Evolutionary conservation across 1,284 basidiomycete species (phyloP), one percentile per base, ranked within the genome.

Genomic region (Tilletia caries): DNA sequence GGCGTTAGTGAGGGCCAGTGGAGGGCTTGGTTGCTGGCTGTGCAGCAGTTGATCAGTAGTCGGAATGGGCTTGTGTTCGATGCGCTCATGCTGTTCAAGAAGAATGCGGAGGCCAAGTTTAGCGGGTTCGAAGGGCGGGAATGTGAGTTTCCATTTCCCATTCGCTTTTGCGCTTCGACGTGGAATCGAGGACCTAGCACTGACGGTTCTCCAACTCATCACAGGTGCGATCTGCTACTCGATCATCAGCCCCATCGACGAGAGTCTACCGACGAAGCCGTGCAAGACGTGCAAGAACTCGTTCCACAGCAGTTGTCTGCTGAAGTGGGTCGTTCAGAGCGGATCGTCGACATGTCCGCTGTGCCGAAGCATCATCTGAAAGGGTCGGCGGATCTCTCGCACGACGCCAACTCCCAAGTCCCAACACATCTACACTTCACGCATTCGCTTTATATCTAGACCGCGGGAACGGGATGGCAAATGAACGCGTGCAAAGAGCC

Each of bases 271-370:
- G 0, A 90, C 89, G 74, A 96, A 95, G 81, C 91, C 92, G 0
- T 99, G 96, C 86, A 90, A 89, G 83, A 98, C 84, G 41, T 97
- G 95, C 86, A 93, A 92, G 84, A 97, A 98, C 84, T 87, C 90
- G 64, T 98, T 98, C 88, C 96, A 98, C 83, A 73, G 75, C 1
- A 76, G 74, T 13, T 81, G 81, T 60, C 60, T 81, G 62, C 79
- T 73, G 75, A 81, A 93, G 89, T 96, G 94, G 95, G 95, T 95
- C 85, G 91, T 91, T 80, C 89, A 91, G 37, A 85, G 83, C 72
- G 92, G 95, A 84, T 90, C 91, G 2, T 92, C 91, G 5, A 92
- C 90, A 67, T 98, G 95, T 83, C 95, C 95, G 6, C 84, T 98
- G 60, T 97, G 95, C 84, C 88, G 95, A 68, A 83, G 85, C 2